Percentiles rank a stretch among this genome's conserved stretches.
Evolutionary conservation across 352 stramenopile genomes (phyloP).

Genomic region (Phytopythium ostracodes): DNA sequence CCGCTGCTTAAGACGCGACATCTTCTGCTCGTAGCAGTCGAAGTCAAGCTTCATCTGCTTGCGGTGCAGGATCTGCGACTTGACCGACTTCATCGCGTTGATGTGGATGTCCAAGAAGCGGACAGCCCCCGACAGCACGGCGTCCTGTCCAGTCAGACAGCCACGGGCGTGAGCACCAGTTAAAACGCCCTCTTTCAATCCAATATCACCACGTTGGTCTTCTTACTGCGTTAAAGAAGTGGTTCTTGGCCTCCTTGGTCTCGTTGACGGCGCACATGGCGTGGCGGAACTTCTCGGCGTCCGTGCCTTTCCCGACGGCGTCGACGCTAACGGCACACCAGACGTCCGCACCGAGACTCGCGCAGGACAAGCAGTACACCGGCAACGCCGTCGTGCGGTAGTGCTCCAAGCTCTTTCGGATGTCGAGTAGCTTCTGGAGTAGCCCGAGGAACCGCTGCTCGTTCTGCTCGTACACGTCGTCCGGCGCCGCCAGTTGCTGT

Average conservation of each 20-base stretch:
- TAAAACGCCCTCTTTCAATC: no score
- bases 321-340: conserved; percentile 74
- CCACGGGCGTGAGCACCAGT: neutral
- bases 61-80: conserved; percentile 64
- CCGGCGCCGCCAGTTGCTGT: conserved; percentile 40
- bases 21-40: conserved; percentile 61
- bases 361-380: conserved; percentile 56
- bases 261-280: conserved; percentile 76
- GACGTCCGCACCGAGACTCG: conserved; percentile 60
- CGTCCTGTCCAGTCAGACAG: conserved; percentile 29
- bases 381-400: conserved; percentile 60
- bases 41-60: conserved; percentile 71
- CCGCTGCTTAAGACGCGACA: conserved; percentile 27
- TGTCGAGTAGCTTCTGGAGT: conserved; percentile 69
- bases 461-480: conserved; percentile 67
- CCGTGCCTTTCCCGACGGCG: conserved; percentile 47
- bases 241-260: conserved; percentile 69
- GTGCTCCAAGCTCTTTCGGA: conserved; percentile 61
- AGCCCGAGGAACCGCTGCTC: conserved; percentile 66
- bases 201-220: no score
- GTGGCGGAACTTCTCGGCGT: conserved; percentile 70
- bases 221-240: conserved; percentile 68
- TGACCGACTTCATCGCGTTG: conserved; percentile 70
- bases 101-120: conserved; percentile 74
- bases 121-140: conserved; percentile 50